Base-by-base conservation (phyloP, 495 filamentous ascomycete genomes). In the Cercophora newfieldiana region DNA sequence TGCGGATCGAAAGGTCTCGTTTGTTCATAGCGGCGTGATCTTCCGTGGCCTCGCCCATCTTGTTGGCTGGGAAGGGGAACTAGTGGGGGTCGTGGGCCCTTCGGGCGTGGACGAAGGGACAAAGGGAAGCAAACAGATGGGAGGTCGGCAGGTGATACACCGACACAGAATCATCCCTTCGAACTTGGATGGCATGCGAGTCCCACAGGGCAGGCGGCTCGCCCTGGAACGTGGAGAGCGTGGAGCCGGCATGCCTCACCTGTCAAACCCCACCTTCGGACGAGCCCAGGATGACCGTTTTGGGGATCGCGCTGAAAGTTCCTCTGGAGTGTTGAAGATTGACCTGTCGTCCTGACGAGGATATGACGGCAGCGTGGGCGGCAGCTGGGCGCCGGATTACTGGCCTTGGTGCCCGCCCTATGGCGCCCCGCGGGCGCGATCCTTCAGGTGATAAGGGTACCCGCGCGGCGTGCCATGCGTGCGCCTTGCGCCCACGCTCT, bases 111-210 rank as follows among this genome's bases (percentile, higher is more conserved):
- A 26, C n/a, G 26, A 58, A 30, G 53, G 62, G 51, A 30, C 56
- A 30, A 5, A 57, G 26, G 24, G 7, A 44, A 55, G 30, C 37
- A 31, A 21, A 25, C 47, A 28, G 33, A 55, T 22, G 19, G 56
- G 18, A 7, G 53, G 57, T 68, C 66, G 66, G 66, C 61, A 47
- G n/a, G 61, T 68, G 66, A 68, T 68, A 56, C 61, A 64, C 66
- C 66, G 66, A 68, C 56, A 63, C 21, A n/a, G 21, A 58, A 31
- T 25, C 53, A 56, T 63, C 50, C 47, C 53, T 6, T 28, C 21
- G 47, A 53, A 29, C 24, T 10, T n/a, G 24, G 21, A 19, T 22
- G n/a, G 21, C 50, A 26, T 18, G 25, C 18, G 12, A 54, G 29
- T 37, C 31, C 50, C 53, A 29, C 26, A 7, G 54, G 19, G 29